Conservation (phyloP, 2,329 filamentous ascomycete genomes). For the Aspergillus ochraceoroseus region DNA sequence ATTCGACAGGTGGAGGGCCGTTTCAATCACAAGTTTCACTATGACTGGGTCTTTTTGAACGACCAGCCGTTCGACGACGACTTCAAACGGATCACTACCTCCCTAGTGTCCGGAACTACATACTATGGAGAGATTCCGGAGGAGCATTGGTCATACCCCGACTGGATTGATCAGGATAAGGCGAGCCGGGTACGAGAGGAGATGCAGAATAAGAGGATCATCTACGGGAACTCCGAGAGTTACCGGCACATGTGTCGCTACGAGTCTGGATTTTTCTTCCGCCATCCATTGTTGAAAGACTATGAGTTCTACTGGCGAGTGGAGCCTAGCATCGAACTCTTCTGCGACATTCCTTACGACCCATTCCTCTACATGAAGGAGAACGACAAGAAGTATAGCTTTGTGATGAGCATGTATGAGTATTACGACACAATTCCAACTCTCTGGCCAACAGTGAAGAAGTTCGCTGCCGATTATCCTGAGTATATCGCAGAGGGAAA, state of each 20-base stretch:
- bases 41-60: constrained; percentile 99
- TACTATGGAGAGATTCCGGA: constrained; percentile 82
- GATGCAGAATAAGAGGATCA: constrained; percentile 91
- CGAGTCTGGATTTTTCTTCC: constrained; percentile 99
- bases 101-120: constrained; percentile 87
- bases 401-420: constrained; percentile 91
- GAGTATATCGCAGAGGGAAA: constrained; percentile 82
- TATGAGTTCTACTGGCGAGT: constrained; percentile 99
- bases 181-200: constrained; percentile 86
- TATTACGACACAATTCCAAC: constrained; percentile 95
- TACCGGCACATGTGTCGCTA: constrained; percentile 99
- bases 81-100: constrained; percentile 86
- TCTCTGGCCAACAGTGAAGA: constrained; percentile 90
- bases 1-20: constrained; percentile 96
- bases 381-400: constrained; percentile 96
- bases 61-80: constrained; percentile 88
- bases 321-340: constrained; percentile 93
- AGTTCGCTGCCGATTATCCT: constrained; percentile 84
- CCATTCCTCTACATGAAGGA: constrained; percentile 96
- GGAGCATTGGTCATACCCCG: constrained; percentile 96
- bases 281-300: constrained; percentile 84
- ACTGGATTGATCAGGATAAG: constrained; percentile 92
- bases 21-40: constrained; percentile 94
- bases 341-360: constrained; percentile 92
- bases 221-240: constrained; percentile 94